Evolutionary conservation across 495 filamentous ascomycete species (phyloP), one percentile per base, ranked within the genome.

Genomic region (Penicillium alfredii): DNA sequence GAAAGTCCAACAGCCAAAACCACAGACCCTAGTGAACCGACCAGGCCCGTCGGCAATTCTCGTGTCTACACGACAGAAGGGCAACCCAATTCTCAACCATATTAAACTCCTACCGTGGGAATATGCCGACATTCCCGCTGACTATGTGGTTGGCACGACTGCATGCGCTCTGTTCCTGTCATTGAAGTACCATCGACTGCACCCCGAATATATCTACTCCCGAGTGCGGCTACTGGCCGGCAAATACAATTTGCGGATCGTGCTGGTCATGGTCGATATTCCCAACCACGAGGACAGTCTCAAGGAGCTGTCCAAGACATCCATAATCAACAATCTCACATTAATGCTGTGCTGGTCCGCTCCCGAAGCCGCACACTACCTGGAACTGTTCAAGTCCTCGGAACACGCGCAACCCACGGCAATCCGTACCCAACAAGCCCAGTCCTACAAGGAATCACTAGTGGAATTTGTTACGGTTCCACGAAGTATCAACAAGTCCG

Each of bases 121-220:
- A 61, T 99, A 94, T 56, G 84, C 84, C 25, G 88, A 96, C 55
- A 95, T 94, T 6, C 82, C 82, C 0, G 84, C 90, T 11, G 92
- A 99, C 61, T 99, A 94, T 53, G 83, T 86, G 6, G 69, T 99
- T 3, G 92, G 92, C 4, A 50, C 68, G 14, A 96, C 88, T 1
- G 90, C 90, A 11, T 96, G 90, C 45, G 88, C 84, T 1, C 69
- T 99, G 5, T 99, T 97, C 51, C 72, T 98, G 31, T 89, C 83
- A 16, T 73, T 99, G 20, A 99, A 99, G 61, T 99, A 99, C 61
- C 92, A 98, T 60, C 87, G 92, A 8, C 66, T 96, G 30, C 93
- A 99, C 59, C 92, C 92, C 1, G 92, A 97, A 61, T 99, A 99
- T 66, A 85, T 99, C 54, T 96, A 96, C 71, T 85, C 81, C 14